Base-by-base conservation (phyloP, 164 flowering plant species). In the Echeveria elegans region DNA sequence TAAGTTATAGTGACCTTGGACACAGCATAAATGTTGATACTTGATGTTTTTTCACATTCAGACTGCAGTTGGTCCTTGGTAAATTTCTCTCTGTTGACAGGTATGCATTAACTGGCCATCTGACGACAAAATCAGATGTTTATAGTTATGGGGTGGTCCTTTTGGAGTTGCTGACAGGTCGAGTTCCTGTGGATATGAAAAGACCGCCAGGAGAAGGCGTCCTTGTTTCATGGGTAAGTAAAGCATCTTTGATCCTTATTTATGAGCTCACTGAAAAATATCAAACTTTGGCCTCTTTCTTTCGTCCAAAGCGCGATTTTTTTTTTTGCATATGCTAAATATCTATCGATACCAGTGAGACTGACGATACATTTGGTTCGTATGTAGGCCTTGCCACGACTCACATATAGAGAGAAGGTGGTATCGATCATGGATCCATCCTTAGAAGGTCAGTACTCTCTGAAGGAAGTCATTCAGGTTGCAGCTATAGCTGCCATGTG, bases 401-500 rank as follows among this genome's bases (percentile, higher is more conserved):
- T 94, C 47, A 88, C 86, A 8, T 96, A 89, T 52, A 82, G 96
- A 72, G 96, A 94, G 65, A 88, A 86, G 77, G 95, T 94, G 43
- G 80, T 76, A 30, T 74, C 88, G 70, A 94, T 94, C 26, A 91
- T 91, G 96, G 99, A 91, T 75, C 96, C 97, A 4, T 78, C 88
- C 26, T 24, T 94, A 74, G 96, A 87, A 60, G 94, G 96, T 65
- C 96, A 89, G 68, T 91, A 94, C 74, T 83, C 92, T 8, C 77
- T 82, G 85, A 94, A 94, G 77, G 97, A 94, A 72, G 96, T 79
- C 23, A 71, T 91, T 77, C 99, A 94, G 78, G 95, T 94, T 48
- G 97, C 99, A 21, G 99, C 99, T 47, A 91, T 94, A 67, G 97
- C 99, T n/a, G 92, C 96, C 23, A 91, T 94, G 97, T 94, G 99